A percentile compares a stretch with the other conserved stretches of the same genome.
Conservation (phyloP, 2,329 filamentous ascomycete genomes). For the Exophiala sideris region DNA sequence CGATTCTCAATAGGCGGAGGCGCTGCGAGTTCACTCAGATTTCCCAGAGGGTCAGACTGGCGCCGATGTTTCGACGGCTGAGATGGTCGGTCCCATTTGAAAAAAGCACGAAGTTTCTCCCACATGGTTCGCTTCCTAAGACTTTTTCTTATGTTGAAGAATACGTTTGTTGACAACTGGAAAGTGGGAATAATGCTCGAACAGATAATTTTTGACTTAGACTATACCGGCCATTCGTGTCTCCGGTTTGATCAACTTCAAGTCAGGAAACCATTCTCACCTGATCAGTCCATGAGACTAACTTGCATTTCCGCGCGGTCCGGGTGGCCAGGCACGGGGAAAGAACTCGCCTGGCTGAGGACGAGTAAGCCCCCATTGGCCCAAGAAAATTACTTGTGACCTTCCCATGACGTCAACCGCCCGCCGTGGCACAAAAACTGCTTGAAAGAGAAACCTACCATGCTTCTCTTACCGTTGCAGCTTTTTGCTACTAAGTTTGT, state of each 20-base stretch:
- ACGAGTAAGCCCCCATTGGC: too few relatives aligned
- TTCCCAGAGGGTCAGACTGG: neutral
- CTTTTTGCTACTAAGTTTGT: neutral
- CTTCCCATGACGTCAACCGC: too few relatives aligned
- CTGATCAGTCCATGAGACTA: neutral
- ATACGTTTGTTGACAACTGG: neutral
- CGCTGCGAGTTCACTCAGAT: conserved; percentile 8
- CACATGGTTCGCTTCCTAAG: neutral
- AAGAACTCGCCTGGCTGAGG: too few relatives aligned
- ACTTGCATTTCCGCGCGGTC: neutral
- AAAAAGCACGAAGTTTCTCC: conserved; percentile 3
- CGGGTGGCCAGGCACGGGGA: neutral
- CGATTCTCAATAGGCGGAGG: conserved; percentile 9
- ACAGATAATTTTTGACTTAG: neutral
- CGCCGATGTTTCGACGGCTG: neutral
- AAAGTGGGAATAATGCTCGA: neutral
- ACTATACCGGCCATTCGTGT: too few relatives aligned
- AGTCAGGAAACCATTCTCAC: too few relatives aligned
- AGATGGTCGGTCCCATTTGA: neutral
- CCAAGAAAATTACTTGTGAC: too few relatives aligned
- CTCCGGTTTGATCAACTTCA: too few relatives aligned
- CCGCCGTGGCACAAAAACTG: too few relatives aligned
- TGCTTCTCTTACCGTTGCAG: too few relatives aligned
- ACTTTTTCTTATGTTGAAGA: neutral
- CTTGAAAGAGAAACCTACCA: too few relatives aligned